A percentile compares a stretch with the other conserved stretches of the same genome.
phyloP scores from a whole-genome alignment of 805 yeast genomes.

The Hanseniaspora thailandica region DNA sequence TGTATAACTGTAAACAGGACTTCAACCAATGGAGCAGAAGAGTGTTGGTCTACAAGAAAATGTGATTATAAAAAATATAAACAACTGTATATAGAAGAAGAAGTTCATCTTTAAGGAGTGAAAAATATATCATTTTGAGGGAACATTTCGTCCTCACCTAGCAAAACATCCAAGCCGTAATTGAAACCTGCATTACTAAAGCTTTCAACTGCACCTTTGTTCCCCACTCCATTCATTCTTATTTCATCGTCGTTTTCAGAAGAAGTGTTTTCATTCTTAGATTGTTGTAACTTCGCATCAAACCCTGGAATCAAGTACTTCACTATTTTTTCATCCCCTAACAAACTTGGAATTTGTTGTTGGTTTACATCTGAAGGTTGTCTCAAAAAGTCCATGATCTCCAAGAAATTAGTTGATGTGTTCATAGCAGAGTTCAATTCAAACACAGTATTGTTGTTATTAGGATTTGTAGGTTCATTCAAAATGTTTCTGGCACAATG shows the following conservation, averaged over 20 bases:
- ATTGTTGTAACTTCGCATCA: neutral
- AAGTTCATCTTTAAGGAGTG: neutral
- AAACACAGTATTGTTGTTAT: neutral
- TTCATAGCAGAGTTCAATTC: neutral
- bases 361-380: neutral
- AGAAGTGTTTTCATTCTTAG: neutral
- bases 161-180: constrained; percentile 8
- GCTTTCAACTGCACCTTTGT: neutral
- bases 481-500: constrained; percentile 14
- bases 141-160: constrained; percentile 9
- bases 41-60: constrained; percentile 65
- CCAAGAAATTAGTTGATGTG: neutral
- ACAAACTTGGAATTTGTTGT: constrained; percentile 13
- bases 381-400: neutral
- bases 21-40: constrained; percentile 91
- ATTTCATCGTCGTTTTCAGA: neutral
- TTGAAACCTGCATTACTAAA: constrained; percentile 1
- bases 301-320: constrained; percentile 14
- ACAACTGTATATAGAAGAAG: neutral
- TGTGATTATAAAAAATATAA: too few relatives aligned
- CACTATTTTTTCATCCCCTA: constrained; percentile 14
- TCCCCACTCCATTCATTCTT: neutral
- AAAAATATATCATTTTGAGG: constrained; percentile 12
- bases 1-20: constrained; percentile 69
- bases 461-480: constrained; percentile 1